A percentile compares a stretch with the other conserved stretches of the same genome.
Conservation (phyloP, 1,284 basidiomycete species). For the Malassezia arunalokei region DNA sequence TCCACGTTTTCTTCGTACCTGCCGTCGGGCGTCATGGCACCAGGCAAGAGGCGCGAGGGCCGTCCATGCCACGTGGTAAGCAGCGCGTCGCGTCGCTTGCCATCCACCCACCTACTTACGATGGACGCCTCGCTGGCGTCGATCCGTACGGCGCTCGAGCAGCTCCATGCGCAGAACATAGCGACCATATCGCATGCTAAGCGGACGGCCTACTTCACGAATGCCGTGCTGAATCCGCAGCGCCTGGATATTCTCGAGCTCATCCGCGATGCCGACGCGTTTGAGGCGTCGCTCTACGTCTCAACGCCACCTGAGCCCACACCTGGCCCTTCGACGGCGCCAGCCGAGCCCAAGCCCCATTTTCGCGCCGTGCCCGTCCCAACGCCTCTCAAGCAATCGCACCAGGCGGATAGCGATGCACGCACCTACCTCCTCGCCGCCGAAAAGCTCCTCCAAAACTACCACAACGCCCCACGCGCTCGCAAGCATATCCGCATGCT, state of each 20-base stretch:
- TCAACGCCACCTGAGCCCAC: neutral
- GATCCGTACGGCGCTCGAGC: constrained; percentile 28
- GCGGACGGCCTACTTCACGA: constrained; percentile 27
- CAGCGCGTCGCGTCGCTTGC: neutral
- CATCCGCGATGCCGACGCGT: constrained; percentile 40
- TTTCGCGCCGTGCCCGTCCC: constrained; percentile 3
- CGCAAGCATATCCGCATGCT: constrained; percentile 41
- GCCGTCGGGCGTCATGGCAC: neutral
- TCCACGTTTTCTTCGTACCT: neutral
- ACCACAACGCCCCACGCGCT: constrained; percentile 26
- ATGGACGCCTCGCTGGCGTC: constrained; percentile 38
- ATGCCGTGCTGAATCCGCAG: constrained; percentile 33
- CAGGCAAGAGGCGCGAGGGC: too few relatives aligned
- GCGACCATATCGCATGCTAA: constrained; percentile 1
- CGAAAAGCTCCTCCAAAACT: constrained; percentile 9
- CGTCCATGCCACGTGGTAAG: neutral
- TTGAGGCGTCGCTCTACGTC: constrained; percentile 32
- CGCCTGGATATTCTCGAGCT: constrained; percentile 30
- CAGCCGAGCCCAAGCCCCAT: neutral
- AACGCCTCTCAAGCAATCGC: constrained; percentile 20
- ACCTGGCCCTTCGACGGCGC: neutral
- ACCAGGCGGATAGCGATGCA: constrained; percentile 22
- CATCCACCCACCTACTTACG: neutral
- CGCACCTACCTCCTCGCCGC: constrained; percentile 8
- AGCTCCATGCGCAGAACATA: constrained; percentile 23